phyloP scores from a whole-genome alignment of 208 protist genomes.

The Crithidia bombi region DNA sequence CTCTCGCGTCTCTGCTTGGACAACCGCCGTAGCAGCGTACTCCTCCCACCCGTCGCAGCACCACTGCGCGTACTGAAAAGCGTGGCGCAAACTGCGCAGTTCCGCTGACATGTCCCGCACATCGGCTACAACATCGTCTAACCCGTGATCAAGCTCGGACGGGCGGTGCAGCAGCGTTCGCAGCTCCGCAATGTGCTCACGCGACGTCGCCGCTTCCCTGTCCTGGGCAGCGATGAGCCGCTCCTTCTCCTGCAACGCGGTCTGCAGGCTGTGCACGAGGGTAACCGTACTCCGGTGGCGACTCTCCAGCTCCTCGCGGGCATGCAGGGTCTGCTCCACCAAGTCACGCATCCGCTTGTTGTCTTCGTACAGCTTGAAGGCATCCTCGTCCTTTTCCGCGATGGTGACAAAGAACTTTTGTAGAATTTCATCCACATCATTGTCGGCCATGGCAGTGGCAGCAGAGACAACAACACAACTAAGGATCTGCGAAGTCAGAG shows the following conservation, averaged over 20 bases:
- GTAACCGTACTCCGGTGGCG: slow-evolving; percentile 38
- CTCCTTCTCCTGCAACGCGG: slow-evolving; percentile 61
- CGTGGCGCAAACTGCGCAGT: slow-evolving; percentile 25
- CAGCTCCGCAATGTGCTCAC: slow-evolving; percentile 38
- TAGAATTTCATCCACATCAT: slow-evolving; percentile 66
- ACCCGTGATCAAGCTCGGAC: slow-evolving; percentile 52
- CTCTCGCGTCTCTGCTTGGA: slow-evolving; percentile 35
- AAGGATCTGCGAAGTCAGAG: no score
- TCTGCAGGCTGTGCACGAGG: slow-evolving; percentile 51
- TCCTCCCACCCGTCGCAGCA: slow-evolving; percentile 28
- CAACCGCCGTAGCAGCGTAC: slow-evolving; percentile 9
- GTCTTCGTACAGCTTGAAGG: slow-evolving; percentile 72
- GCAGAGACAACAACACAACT: no score
- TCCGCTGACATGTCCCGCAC: slow-evolving; percentile 39
- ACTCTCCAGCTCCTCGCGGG: slow-evolving; percentile 55
- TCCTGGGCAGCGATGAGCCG: slow-evolving; percentile 56
- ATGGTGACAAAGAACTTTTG: slow-evolving; percentile 76
- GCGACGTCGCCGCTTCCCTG: slow-evolving; percentile 34
- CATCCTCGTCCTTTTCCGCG: slow-evolving; percentile 76
- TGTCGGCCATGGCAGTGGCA: slow-evolving; percentile 34
- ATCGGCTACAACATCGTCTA: slow-evolving; percentile 47
- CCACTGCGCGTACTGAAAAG: slow-evolving; percentile 26
- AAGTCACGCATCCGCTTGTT: slow-evolving; percentile 71
- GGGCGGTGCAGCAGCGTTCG: slow-evolving; percentile 45
- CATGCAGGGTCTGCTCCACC: slow-evolving; percentile 46